phyloP scores from a whole-genome alignment of 257 asterid species.

The Ehretia macrophylla region DNA sequence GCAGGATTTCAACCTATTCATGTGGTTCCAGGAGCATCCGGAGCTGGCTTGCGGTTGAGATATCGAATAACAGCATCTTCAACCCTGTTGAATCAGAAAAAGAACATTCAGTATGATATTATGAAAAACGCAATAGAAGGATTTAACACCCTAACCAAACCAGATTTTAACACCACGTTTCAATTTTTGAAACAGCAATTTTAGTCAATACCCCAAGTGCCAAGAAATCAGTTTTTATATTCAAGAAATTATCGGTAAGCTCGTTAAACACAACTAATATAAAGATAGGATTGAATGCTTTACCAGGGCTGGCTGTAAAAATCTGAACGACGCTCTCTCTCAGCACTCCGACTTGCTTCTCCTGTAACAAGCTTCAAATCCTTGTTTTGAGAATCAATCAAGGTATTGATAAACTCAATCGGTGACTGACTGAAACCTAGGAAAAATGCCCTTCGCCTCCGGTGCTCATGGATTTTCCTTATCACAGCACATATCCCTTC shows the following conservation, averaged over 20 bases:
- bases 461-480: slow-evolving; percentile 93
- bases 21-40: slow-evolving; percentile 61
- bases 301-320: slow-evolving; percentile 96
- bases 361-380: slow-evolving; percentile 81
- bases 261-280: background rate
- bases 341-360: slow-evolving; percentile 78
- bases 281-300: slow-evolving; percentile 7
- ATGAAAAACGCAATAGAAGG: too few species aligned
- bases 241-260: background rate
- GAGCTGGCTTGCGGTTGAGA: slow-evolving; percentile 76
- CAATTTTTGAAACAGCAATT: too few species aligned
- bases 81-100: slow-evolving; percentile 54
- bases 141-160: too few species aligned
- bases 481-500: slow-evolving; percentile 86
- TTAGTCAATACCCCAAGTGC: too few species aligned
- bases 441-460: slow-evolving; percentile 86
- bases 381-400: slow-evolving; percentile 84
- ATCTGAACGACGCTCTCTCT: slow-evolving; percentile 83
- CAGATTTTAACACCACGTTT: too few species aligned
- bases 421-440: slow-evolving; percentile 99
- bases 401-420: slow-evolving; percentile 77
- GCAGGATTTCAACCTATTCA: slow-evolving; percentile 14
- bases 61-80: slow-evolving; percentile 97
- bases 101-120: too few species aligned
- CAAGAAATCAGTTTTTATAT: too few species aligned